Evolutionary conservation across 192 early-diverging fungal genomes (phyloP).

Genomic region (Physocladia obscura): DNA sequence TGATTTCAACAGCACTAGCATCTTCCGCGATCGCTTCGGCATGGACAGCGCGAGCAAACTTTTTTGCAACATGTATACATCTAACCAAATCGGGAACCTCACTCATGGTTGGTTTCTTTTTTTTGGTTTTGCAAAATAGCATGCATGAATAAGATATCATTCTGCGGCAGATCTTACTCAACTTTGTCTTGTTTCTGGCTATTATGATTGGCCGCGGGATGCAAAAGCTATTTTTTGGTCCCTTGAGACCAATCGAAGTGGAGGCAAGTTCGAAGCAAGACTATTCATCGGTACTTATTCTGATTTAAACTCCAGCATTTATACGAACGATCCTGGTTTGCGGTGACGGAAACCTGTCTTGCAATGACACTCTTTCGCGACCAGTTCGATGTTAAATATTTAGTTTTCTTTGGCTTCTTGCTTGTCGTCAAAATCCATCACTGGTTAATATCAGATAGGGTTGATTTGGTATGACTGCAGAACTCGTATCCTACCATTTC

Average conservation of each 20-base stretch:
- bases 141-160: background rate
- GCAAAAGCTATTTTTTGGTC: slow-evolving; percentile 87
- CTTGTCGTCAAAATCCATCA: slow-evolving; percentile 94
- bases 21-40: slow-evolving; percentile 38
- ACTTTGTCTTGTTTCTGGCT: slow-evolving; percentile 75
- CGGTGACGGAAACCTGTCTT: slow-evolving; percentile 92
- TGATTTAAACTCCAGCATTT: slow-evolving; percentile 63
- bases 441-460: slow-evolving; percentile 90
- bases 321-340: slow-evolving; percentile 98
- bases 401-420: slow-evolving; percentile 81
- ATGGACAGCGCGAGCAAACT: slow-evolving; percentile 57
- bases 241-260: slow-evolving; percentile 86
- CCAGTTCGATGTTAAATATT: slow-evolving; percentile 86
- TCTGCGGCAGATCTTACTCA: slow-evolving; percentile 66
- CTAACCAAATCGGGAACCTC: slow-evolving; percentile 83
- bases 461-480: slow-evolving; percentile 68
- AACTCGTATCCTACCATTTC: slow-evolving; percentile 10
- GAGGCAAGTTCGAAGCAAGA: slow-evolving; percentile 56
- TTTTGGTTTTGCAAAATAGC: background rate
- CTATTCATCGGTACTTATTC: background rate
- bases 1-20: slow-evolving; percentile 24
- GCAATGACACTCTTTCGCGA: slow-evolving; percentile 96
- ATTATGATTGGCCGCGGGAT: slow-evolving; percentile 76
- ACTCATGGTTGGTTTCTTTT: slow-evolving; percentile 70
- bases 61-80: slow-evolving; percentile 88